Evolutionary conservation across 129 eudicot species (phyloP).

Genomic region (Rutidosis leptorrhynchoides): DNA sequence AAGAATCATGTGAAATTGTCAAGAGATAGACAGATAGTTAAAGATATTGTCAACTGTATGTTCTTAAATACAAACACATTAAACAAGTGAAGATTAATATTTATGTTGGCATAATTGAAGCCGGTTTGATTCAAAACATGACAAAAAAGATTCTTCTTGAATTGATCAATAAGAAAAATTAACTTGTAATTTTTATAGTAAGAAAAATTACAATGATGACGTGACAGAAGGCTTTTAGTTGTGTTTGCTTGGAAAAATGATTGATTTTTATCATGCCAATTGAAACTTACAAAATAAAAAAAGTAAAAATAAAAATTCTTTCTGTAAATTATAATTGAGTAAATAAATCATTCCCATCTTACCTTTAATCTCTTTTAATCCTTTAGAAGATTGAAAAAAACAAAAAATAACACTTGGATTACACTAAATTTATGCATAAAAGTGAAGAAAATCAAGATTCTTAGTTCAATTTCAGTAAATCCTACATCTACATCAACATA

Average conservation of each 20-base stretch:
- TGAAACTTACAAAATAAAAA: slow-evolving; percentile 14
- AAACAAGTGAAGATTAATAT: slow-evolving; percentile 20
- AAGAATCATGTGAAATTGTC: slow-evolving; percentile 27
- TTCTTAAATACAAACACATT: slow-evolving; percentile 11
- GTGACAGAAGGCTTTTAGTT: slow-evolving; percentile 32
- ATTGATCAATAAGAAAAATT: background rate
- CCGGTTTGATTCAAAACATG: slow-evolving; percentile 17
- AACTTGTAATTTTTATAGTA: background rate
- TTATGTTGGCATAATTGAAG: slow-evolving; percentile 6
- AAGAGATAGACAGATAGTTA: slow-evolving; percentile 13
- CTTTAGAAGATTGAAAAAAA: slow-evolving; percentile 1
- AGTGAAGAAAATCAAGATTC: slow-evolving; percentile 1
- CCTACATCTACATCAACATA: slow-evolving; percentile 14
- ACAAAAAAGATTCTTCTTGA: slow-evolving; percentile 4
- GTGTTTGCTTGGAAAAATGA: slow-evolving; percentile 30
- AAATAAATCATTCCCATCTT: slow-evolving; percentile 26
- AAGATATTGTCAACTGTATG: slow-evolving; percentile 32
- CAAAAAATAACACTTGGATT: slow-evolving; percentile 3
- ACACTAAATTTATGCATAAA: background rate
- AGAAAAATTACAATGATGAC: slow-evolving; percentile 22
- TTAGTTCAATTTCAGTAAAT: slow-evolving; percentile 11
- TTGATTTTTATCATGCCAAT: slow-evolving; percentile 28
- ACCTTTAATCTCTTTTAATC: slow-evolving; percentile 4
- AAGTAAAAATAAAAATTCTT: slow-evolving; percentile 15
- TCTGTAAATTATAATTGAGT: slow-evolving; percentile 18